Evolutionary conservation across 345 rosid genomes (phyloP).

Genomic region (Triadica sebifera): DNA sequence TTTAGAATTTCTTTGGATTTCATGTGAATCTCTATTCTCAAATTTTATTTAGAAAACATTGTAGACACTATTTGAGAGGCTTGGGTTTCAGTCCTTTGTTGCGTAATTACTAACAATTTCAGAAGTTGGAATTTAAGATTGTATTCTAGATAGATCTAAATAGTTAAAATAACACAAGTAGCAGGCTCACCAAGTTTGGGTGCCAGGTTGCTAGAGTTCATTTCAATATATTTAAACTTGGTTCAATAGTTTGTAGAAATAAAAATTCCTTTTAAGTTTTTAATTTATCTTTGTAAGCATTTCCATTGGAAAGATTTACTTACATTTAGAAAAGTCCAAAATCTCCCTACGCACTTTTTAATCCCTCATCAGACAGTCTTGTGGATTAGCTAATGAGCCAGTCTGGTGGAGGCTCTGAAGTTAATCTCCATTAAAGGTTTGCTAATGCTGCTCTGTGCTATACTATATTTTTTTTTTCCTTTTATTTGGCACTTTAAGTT

Average conservation of each 20-base stretch:
- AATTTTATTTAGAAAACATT: background rate
- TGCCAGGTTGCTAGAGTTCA: constrained; percentile 1
- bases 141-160: constrained; percentile 3
- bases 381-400: background rate
- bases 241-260: background rate
- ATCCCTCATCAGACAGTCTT: background rate
- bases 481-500: background rate
- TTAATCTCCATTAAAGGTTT: background rate
- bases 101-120: background rate
- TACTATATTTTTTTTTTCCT: background rate
- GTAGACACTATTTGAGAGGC: background rate
- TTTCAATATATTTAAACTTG: background rate
- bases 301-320: background rate
- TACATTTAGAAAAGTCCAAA: background rate
- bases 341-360: background rate
- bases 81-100: background rate
- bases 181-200: background rate
- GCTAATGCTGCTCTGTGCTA: background rate
- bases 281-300: background rate
- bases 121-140: background rate
- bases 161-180: background rate
- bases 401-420: background rate
- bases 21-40: background rate
- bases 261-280: background rate
- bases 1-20: background rate